Base-by-base conservation (phyloP, 2,329 filamentous ascomycete species). In the Simplicillium aogashimaense region DNA sequence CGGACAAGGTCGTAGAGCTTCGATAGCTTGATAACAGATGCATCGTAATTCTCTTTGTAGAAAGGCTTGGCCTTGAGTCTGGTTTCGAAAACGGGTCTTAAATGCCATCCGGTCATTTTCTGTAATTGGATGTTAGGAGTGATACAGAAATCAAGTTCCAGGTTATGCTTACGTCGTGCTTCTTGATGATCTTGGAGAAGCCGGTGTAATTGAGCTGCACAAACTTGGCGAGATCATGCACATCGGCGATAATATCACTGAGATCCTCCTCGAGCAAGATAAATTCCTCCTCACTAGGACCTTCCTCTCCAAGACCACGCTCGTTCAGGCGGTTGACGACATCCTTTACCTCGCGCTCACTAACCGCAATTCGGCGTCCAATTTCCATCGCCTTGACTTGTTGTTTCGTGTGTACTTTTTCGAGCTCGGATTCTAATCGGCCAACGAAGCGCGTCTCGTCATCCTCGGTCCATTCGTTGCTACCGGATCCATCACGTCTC, bases 171-270 rank as follows among this genome's bases (percentile, higher is more conserved):
- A 90, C 86, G 66, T 95, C 92, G 62, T 98, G 92, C 72, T 98
- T 98, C 74, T 98, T 98, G 64, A 98, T 95, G 48, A 98, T 98
- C 72, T 98, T 98, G 70, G 95, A 94, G 60, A 98, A 98, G 5
- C 92, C 92, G 1, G 90, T 97, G 59, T 98, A 98, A 66, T 98
- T 98, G 57, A 98, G 69, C 67, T 95, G 90, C 7, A 94, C 94
- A 60, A 95, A 98, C 66, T 97, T 97, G 61, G 92, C 89, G 44
- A 98, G 74, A 55, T 98, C 92, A 63, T 98, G 90, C 16, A 98
- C 92, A 56, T 98, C 90, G 51, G 92, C 92, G 59, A 98, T 98
- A 56, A 98, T 89, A 60, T 98, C 92, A 64, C 88, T 95, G 55
- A 98, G 66, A 54, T 95, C 88, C 58, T 95, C 86, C 67, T 98